Evolutionary conservation across 2,329 filamentous ascomycete species (phyloP).

Genomic region (Fusarium phyllophilum): DNA sequence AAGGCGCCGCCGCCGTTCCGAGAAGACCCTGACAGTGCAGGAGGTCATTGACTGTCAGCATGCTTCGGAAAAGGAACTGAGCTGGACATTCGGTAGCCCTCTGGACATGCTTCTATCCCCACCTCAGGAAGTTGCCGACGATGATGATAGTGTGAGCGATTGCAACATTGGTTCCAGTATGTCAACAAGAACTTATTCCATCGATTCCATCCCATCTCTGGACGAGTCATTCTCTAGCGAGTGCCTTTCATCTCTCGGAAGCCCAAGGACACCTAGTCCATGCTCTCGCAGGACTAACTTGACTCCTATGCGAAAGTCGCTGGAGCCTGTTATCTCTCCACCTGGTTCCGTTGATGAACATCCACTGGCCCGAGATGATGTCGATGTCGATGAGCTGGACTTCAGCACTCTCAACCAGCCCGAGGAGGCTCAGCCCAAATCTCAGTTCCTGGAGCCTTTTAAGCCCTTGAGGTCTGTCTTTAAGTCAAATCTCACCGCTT

Average conservation of each 20-base stretch:
- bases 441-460: slow-evolving; percentile 52
- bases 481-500: slow-evolving; percentile 76
- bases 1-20: slow-evolving; percentile 45
- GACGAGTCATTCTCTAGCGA: slow-evolving; percentile 65
- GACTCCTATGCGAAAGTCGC: slow-evolving; percentile 57
- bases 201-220: slow-evolving; percentile 71
- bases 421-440: slow-evolving; percentile 49
- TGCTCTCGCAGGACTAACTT: slow-evolving; percentile 47
- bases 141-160: slow-evolving; percentile 61
- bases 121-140: slow-evolving; percentile 66
- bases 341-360: slow-evolving; percentile 62
- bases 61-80: slow-evolving; percentile 68
- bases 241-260: slow-evolving; percentile 59
- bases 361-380: slow-evolving; percentile 54
- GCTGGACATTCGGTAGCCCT: slow-evolving; percentile 63
- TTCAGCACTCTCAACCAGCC: slow-evolving; percentile 58
- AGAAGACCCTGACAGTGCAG: slow-evolving; percentile 61
- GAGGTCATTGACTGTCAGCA: slow-evolving; percentile 65
- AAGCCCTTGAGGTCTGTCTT: slow-evolving; percentile 67
- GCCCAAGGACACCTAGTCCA: slow-evolving; percentile 55
- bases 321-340: slow-evolving; percentile 67
- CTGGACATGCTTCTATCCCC: slow-evolving; percentile 69
- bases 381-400: slow-evolving; percentile 55
- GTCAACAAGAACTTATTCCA: slow-evolving; percentile 66
- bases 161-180: slow-evolving; percentile 63